Percentiles rank a stretch among this genome's conserved stretches.
These are phyloP conservation scores for Fusarium sp. DNA, from an alignment of 2,329 filamentous ascomycete species.

Conservation along the genomic window DNA sequence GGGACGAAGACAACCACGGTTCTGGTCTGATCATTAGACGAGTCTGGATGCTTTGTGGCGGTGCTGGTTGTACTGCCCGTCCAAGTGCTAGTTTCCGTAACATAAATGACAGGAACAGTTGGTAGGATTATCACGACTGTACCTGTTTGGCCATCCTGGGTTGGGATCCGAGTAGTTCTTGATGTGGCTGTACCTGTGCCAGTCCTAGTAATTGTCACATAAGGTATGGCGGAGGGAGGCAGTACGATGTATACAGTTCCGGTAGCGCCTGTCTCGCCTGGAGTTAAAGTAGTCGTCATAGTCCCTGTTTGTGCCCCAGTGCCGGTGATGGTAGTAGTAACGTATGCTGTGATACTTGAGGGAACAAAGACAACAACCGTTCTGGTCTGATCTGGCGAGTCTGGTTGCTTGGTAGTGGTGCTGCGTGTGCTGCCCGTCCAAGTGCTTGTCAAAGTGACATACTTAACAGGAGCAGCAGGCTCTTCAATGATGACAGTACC, in stretches of 20 bases:
- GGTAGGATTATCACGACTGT: neutral
- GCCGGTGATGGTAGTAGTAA: too few relatives aligned
- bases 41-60: neutral
- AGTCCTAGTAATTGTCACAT: neutral
- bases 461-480: neutral
- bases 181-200: neutral
- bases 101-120: neutral
- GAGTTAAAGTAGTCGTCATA: too few relatives aligned
- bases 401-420: neutral
- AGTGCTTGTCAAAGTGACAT: neutral
- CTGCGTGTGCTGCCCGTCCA: accelerated
- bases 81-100: neutral
- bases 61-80: neutral
- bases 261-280: too few relatives aligned
- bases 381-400: neutral
- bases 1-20: neutral
- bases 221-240: neutral
- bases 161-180: neutral
- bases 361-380: neutral
- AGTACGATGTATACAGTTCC: too few relatives aligned
- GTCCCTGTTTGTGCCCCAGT: too few relatives aligned
- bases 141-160: neutral
- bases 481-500: neutral
- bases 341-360: too few relatives aligned
- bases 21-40: too few relatives aligned